phyloP scores from a whole-genome alignment of 2,329 filamentous ascomycete species.

The Aspergillus japonicus region DNA sequence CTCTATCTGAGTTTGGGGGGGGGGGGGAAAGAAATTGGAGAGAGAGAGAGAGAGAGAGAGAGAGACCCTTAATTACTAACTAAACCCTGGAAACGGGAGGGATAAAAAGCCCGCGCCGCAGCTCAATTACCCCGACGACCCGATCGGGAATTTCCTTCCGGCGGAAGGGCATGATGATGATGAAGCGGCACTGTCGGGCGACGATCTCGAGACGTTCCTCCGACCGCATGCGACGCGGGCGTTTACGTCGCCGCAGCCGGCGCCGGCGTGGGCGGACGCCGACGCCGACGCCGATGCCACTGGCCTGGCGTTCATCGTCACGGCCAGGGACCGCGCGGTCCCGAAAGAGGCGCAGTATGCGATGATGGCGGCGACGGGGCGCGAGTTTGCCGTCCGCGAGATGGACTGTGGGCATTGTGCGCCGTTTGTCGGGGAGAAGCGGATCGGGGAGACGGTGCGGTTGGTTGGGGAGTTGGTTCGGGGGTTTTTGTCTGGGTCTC shows the following conservation, averaged over 20 bases:
- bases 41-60: too few relatives aligned
- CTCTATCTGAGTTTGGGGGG: too few relatives aligned
- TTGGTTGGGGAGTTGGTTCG: not conserved
- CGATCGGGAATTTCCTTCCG: slow-evolving; percentile 15
- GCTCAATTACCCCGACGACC: slow-evolving; percentile 17
- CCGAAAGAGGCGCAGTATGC: slow-evolving; percentile 23
- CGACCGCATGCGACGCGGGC: slow-evolving; percentile 24
- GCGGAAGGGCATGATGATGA: slow-evolving; percentile 10
- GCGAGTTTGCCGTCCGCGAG: slow-evolving; percentile 24
- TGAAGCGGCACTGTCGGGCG: too few relatives aligned
- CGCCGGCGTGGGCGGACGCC: slow-evolving; percentile 27
- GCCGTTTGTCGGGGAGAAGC: slow-evolving; percentile 6
- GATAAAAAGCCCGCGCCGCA: not conserved
- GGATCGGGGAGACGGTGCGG: not conserved
- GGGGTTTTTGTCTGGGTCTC: too few relatives aligned
- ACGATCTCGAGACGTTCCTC: slow-evolving; percentile 11
- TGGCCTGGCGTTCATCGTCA: slow-evolving; percentile 23
- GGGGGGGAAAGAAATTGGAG: too few relatives aligned
- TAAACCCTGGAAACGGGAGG: too few relatives aligned
- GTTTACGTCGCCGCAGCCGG: slow-evolving; percentile 24
- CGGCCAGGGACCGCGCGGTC: slow-evolving; percentile 21
- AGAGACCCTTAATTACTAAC: too few relatives aligned
- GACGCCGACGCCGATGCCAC: slow-evolving; percentile 6
- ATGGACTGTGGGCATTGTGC: slow-evolving; percentile 16
- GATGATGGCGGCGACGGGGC: slow-evolving; percentile 24